phyloP scores from a whole-genome alignment of 805 yeast species.

The Candida odintsovae region DNA sequence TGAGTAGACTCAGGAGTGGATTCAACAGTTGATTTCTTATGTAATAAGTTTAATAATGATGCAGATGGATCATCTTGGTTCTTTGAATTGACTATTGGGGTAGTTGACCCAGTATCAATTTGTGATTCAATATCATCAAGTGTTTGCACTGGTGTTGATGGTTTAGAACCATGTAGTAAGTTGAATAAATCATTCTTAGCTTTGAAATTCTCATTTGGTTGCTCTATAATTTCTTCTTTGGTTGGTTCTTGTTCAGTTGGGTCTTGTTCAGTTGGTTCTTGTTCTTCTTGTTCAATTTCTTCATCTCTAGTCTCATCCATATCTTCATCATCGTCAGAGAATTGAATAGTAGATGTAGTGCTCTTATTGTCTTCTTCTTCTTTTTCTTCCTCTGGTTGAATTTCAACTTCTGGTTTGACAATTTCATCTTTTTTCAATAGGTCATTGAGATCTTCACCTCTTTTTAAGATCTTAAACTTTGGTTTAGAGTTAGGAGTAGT shows the following conservation, averaged over 20 bases:
- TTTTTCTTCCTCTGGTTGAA: background rate
- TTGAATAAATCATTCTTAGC: slow-evolving; percentile 4
- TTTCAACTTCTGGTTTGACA: background rate
- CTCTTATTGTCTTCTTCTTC: slow-evolving; percentile 4
- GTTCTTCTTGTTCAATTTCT: background rate
- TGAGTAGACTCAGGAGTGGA: slow-evolving; percentile 16
- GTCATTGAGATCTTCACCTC: slow-evolving; percentile 30
- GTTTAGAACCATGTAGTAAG: slow-evolving; percentile 1
- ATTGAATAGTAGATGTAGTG: slow-evolving; percentile 16
- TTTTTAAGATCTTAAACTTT: slow-evolving; percentile 29
- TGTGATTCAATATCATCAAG: slow-evolving; percentile 6
- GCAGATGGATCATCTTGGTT: slow-evolving; percentile 4
- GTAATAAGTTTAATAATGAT: slow-evolving; percentile 1
- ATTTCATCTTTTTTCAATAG: slow-evolving; percentile 5
- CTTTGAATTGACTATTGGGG: background rate
- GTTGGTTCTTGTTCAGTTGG: background rate
- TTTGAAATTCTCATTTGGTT: background rate
- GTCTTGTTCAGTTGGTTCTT: background rate
- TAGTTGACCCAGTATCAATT: background rate
- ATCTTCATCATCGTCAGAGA: slow-evolving; percentile 15
- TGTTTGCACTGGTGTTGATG: slow-evolving; percentile 1
- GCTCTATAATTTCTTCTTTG: background rate
- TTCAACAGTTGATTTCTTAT: background rate
- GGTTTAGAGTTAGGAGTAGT: background rate
- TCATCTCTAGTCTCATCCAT: background rate